Conservation (phyloP, 2,329 filamentous ascomycete species). For the Polytolypa hystricis region DNA sequence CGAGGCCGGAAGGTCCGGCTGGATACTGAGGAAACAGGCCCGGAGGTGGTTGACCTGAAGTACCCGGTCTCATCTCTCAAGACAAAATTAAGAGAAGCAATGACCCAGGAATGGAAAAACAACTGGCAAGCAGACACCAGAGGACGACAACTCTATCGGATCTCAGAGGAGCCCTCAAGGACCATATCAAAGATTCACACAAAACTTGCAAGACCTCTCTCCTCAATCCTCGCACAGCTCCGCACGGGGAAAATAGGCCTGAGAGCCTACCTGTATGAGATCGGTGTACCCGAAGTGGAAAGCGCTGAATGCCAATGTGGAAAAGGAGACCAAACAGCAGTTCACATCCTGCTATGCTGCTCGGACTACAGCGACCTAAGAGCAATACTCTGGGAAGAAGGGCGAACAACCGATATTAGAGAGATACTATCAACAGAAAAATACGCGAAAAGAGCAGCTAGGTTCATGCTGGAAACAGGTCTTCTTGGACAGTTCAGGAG, state of each 20-base stretch:
- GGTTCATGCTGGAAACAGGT: slow-evolving; percentile 10
- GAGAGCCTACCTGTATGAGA: slow-evolving; percentile 6
- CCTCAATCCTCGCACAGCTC: slow-evolving; percentile 7
- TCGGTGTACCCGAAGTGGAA: slow-evolving; percentile 6
- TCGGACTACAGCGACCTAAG: slow-evolving; percentile 2
- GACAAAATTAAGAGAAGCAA: no score
- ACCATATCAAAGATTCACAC: no score
- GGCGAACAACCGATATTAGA: slow-evolving; percentile 3
- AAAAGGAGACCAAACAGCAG: slow-evolving; percentile 7
- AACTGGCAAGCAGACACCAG: no score
- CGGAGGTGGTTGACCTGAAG: no score
- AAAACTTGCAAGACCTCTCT: slow-evolving; percentile 4
- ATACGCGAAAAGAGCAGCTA: slow-evolving; percentile 6
- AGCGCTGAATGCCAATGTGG: slow-evolving; percentile 8
- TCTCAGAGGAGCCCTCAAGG: no score
- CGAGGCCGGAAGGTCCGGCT: no score
- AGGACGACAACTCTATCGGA: no score
- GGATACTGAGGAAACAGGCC: no score
- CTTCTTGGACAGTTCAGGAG: slow-evolving; percentile 10
- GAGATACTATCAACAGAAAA: slow-evolving; percentile 5
- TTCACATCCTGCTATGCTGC: not conserved
- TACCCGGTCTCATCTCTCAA: no score
- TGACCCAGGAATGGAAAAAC: no score
- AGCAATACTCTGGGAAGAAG: slow-evolving; percentile 5
- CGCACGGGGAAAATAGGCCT: slow-evolving; percentile 10